Percentiles rank a stretch among this genome's conserved stretches.
Conservation (phyloP, 1,284 basidiomycete species). For the Athelia sp. region DNA sequence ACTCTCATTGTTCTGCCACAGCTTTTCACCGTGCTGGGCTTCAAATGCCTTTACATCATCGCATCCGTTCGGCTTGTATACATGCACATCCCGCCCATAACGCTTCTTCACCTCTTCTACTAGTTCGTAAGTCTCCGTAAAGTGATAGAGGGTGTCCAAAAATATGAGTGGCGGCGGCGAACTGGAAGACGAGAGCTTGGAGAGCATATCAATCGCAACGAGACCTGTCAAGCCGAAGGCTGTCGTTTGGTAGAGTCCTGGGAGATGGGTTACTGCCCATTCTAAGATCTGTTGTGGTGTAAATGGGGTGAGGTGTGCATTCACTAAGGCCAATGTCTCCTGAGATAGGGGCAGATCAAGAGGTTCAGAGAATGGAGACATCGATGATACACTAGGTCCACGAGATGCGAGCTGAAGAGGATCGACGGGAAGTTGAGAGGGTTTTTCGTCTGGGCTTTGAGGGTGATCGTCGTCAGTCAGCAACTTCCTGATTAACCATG, state of each 20-base stretch:
- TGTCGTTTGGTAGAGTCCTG: conserved; percentile 83
- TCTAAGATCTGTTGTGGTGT: conserved; percentile 77
- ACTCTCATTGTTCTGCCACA: conserved; percentile 90
- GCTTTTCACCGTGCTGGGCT: conserved; percentile 69
- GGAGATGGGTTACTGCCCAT: conserved; percentile 83
- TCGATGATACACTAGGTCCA: too few species aligned
- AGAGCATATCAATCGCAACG: conserved; percentile 89
- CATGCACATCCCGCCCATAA: conserved; percentile 73
- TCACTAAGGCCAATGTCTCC: conserved; percentile 65
- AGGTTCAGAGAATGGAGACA: conserved; percentile 27
- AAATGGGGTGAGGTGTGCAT: conserved; percentile 65
- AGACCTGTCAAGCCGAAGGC: conserved; percentile 93
- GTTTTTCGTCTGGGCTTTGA: too few species aligned
- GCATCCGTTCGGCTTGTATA: conserved; percentile 79
- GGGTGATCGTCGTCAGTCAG: too few species aligned
- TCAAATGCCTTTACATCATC: conserved; percentile 76
- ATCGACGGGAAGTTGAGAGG: too few species aligned
- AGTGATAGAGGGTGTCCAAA: conserved; percentile 96
- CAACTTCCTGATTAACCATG: too few species aligned
- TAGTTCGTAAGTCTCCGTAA: conserved; percentile 87
- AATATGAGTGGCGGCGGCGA: conserved; percentile 77
- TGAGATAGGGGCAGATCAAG: conserved; percentile 61
- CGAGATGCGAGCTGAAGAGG: too few species aligned
- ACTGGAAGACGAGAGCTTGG: conserved; percentile 57
- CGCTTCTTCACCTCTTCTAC: conserved; percentile 75